Conservation (phyloP, 352 stramenopile genomes). For the Blastocystis sp. region DNA sequence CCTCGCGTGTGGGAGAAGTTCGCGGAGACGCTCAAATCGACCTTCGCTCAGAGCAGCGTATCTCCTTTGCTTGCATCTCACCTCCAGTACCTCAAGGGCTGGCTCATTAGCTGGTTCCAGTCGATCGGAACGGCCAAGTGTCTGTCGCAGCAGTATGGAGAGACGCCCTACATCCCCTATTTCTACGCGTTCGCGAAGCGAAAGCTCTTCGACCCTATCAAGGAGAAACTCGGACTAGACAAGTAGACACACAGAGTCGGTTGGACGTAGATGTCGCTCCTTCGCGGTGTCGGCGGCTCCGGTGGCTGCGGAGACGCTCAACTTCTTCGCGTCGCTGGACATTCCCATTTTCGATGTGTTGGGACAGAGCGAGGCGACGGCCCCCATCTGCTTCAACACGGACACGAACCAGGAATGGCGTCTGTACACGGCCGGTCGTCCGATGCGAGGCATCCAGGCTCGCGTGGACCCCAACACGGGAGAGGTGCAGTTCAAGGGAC, state of each 20-base stretch:
- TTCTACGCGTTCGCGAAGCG: conserved; percentile 74
- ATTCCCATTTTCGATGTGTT: conserved; percentile 64
- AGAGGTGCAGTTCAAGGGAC: conserved; percentile 48
- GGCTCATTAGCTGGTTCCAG: conserved; percentile 78
- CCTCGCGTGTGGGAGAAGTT: conserved; percentile 74
- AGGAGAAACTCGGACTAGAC: conserved; percentile 18
- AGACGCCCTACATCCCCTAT: conserved; percentile 73
- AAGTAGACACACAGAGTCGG: neutral
- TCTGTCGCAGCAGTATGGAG: conserved; percentile 71
- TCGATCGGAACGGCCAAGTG: conserved; percentile 60
- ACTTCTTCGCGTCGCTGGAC: conserved; percentile 64
- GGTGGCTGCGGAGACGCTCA: conserved; percentile 61
- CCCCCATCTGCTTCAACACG: conserved; percentile 57
- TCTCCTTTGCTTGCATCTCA: conserved; percentile 67
- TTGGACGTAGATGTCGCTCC: conserved; percentile 1
- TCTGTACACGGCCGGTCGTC: conserved; percentile 9
- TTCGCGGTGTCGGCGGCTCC: conserved; percentile 59
- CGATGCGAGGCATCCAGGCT: neutral
- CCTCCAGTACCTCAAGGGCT: conserved; percentile 77
- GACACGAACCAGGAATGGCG: conserved; percentile 58
- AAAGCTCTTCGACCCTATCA: conserved; percentile 66
- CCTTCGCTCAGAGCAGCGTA: neutral
- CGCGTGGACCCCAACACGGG: conserved; percentile 27
- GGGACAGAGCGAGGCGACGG: conserved; percentile 60
- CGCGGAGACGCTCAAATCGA: conserved; percentile 60